These are phyloP conservation scores for Phytophthora chlamydospora DNA, from an alignment of 352 stramenopile species.

Conservation along the genomic window DNA sequence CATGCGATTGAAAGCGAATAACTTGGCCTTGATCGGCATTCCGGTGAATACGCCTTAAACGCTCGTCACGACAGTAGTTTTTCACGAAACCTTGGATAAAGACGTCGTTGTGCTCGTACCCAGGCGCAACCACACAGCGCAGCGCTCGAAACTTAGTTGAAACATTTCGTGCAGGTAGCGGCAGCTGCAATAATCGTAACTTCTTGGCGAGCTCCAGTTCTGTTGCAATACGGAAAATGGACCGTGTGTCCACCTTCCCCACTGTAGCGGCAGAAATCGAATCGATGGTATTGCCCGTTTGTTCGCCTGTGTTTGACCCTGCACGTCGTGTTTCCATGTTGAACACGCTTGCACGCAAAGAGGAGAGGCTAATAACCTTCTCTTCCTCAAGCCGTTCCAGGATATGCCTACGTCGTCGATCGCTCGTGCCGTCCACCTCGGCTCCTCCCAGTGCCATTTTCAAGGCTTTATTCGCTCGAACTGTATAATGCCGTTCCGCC, in stretches of 20 bases:
- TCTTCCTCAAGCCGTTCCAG: slow-evolving; percentile 62
- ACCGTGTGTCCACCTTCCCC: slow-evolving; percentile 72
- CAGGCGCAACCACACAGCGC: slow-evolving; percentile 67
- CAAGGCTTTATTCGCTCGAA: slow-evolving; percentile 60
- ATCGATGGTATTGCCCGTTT: slow-evolving; percentile 20
- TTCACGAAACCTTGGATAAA: slow-evolving; percentile 80
- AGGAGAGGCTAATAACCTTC: slow-evolving; percentile 84
- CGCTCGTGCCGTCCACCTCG: slow-evolving; percentile 67
- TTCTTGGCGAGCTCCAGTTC: slow-evolving; percentile 63
- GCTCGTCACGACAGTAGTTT: slow-evolving; percentile 80
- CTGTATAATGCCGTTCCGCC: slow-evolving; percentile 33
- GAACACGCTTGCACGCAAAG: slow-evolving; percentile 77
- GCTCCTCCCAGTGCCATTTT: slow-evolving; percentile 61
- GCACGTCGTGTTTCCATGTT: slow-evolving; percentile 59
- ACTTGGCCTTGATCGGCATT: slow-evolving; percentile 64
- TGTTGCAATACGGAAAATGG: slow-evolving; percentile 69
- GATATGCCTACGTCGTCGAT: slow-evolving; percentile 65
- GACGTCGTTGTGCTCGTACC: slow-evolving; percentile 69
- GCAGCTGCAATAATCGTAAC: slow-evolving; percentile 64
- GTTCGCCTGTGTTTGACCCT: slow-evolving; percentile 18
- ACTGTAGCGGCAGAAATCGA: slow-evolving; percentile 35
- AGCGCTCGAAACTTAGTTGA: slow-evolving; percentile 81
- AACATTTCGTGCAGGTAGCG: slow-evolving; percentile 74
- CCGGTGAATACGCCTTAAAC: slow-evolving; percentile 68
- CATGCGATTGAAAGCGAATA: slow-evolving; percentile 51